These are phyloP conservation scores for Yarrowia galli DNA, from an alignment of 1,139 yeast genomes.

Conservation along the genomic window DNA sequence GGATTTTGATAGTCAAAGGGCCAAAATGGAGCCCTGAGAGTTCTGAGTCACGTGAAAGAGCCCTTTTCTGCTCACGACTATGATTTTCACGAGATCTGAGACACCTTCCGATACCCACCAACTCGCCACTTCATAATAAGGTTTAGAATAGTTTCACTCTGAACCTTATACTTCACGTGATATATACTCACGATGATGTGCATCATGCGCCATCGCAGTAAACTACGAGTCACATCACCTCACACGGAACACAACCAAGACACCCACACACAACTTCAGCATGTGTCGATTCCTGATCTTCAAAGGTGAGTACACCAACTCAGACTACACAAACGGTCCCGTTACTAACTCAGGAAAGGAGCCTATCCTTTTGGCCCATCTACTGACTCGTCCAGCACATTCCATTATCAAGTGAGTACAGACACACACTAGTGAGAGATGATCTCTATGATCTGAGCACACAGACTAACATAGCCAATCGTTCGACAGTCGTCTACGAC, in stretches of 20 bases:
- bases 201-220: slow-evolving; percentile 33
- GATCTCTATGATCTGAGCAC: background rate
- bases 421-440: background rate
- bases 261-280: background rate
- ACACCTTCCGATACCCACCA: background rate
- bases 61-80: too few species aligned
- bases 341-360: slow-evolving; percentile 59
- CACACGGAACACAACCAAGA: slow-evolving; percentile 40
- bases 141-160: background rate
- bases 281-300: slow-evolving; percentile 69
- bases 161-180: slow-evolving; percentile 21
- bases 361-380: slow-evolving; percentile 82
- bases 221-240: slow-evolving; percentile 45
- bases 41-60: too few species aligned
- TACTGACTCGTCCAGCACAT: slow-evolving; percentile 93
- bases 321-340: background rate
- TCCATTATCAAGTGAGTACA: slow-evolving; percentile 75
- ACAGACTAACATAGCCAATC: slow-evolving; percentile 62
- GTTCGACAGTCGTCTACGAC: slow-evolving; percentile 84
- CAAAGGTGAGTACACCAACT: slow-evolving; percentile 51
- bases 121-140: background rate
- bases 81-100: too few species aligned
- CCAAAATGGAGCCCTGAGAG: too few species aligned
- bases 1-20: too few species aligned
- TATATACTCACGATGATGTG: slow-evolving; percentile 28